Conservation (phyloP, 768 basidiomycete species). For the Lenzites betulinus region DNA sequence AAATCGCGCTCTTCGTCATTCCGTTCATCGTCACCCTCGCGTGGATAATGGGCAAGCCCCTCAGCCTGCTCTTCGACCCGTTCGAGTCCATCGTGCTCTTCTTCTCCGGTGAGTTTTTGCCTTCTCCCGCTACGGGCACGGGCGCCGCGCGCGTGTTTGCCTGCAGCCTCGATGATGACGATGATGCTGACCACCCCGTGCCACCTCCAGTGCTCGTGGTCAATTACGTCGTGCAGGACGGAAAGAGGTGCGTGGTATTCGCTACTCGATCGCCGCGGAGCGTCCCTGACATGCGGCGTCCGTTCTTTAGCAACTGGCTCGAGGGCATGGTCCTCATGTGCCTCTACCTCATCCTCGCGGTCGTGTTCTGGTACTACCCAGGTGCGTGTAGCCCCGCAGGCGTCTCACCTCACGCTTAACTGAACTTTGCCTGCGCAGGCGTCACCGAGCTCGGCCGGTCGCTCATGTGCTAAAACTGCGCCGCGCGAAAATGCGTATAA, state of each 20-base stretch:
- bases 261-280: not conserved
- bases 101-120: conserved; percentile 39
- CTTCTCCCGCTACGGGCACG: not conserved
- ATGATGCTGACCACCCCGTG: conserved; percentile 30
- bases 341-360: conserved; percentile 57
- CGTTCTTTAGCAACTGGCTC: conserved; percentile 64
- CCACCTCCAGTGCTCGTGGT: conserved; percentile 38
- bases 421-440: conserved; percentile 7
- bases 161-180: too few species aligned
- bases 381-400: conserved; percentile 33
- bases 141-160: not conserved
- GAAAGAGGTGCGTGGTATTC: conserved; percentile 51
- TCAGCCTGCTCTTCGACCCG: conserved; percentile 84
- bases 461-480: conserved; percentile 2
- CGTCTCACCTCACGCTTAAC: not conserved
- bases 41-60: conserved; percentile 81
- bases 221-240: conserved; percentile 86
- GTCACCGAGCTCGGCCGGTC: conserved; percentile 10
- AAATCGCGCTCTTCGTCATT: conserved; percentile 85
- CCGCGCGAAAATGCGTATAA: not conserved
- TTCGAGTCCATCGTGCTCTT: conserved; percentile 77
- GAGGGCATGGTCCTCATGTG: conserved; percentile 81
- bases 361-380: conserved; percentile 56
- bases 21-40: conserved; percentile 79
- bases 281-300: not conserved